Conservation (phyloP, 306 rosid genomes). For the Gastrolobium bilobum region DNA sequence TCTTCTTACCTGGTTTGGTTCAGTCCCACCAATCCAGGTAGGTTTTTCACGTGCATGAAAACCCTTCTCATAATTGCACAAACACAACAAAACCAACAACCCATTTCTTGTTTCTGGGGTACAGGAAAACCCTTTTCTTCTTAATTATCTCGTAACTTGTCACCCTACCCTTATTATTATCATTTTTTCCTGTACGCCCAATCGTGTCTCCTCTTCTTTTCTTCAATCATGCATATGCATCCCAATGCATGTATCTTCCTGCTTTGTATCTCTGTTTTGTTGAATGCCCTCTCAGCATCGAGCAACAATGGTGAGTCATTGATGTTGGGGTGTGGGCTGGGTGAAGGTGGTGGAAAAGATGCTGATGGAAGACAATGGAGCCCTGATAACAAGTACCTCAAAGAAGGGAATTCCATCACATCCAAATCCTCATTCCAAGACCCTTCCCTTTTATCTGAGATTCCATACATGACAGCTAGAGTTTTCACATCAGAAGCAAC, state of each 20-base stretch:
- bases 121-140: slow-evolving; percentile 34
- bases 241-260: not conserved
- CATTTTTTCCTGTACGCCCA: slow-evolving; percentile 58
- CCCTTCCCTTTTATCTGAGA: slow-evolving; percentile 56
- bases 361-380: slow-evolving; percentile 58
- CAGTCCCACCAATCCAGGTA: slow-evolving; percentile 52
- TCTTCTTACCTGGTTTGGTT: slow-evolving; percentile 55
- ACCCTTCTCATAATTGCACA: not conserved
- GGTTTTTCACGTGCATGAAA: slow-evolving; percentile 22
- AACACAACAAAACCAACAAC: slow-evolving; percentile 6
- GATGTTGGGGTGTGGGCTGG: slow-evolving; percentile 54
- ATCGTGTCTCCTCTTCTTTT: not conserved
- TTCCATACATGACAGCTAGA: slow-evolving; percentile 64
- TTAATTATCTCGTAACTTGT: not conserved
- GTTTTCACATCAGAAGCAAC: slow-evolving; percentile 49
- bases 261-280: not conserved
- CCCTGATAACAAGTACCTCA: slow-evolving; percentile 51
- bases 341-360: slow-evolving; percentile 54
- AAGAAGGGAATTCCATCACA: slow-evolving; percentile 22
- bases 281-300: slow-evolving; percentile 33
- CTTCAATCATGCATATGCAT: slow-evolving; percentile 38
- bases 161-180: not conserved
- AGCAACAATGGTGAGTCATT: slow-evolving; percentile 3
- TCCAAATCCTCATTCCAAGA: slow-evolving; percentile 57
- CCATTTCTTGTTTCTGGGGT: slow-evolving; percentile 37